phyloP scores from a whole-genome alignment of 2,329 filamentous ascomycete species.

The Phaeosphaeriaceae sp. region DNA sequence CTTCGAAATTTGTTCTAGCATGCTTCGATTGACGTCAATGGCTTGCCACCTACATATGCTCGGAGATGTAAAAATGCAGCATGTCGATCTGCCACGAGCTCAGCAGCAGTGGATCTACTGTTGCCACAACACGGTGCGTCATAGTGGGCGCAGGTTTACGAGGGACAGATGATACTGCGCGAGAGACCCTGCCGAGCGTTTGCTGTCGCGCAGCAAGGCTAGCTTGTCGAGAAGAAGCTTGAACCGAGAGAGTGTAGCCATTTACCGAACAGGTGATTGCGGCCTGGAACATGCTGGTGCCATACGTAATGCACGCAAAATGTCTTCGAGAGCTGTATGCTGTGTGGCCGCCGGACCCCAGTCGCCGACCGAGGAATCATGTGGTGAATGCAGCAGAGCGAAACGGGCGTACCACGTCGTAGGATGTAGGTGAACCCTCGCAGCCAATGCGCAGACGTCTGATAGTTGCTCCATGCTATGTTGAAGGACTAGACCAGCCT shows the following conservation, averaged over 20 bases:
- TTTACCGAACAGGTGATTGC: constrained; percentile 1
- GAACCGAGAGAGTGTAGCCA: constrained; percentile 11
- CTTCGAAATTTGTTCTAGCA: constrained; percentile 17
- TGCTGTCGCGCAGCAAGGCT: constrained; percentile 13
- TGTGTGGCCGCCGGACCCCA: constrained; percentile 27
- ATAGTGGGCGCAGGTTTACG: constrained; percentile 4
- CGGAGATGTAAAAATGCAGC: background rate
- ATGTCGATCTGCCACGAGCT: constrained; percentile 29
- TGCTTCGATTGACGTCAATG: constrained; percentile 35
- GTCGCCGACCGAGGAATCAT: background rate
- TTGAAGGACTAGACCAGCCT: background rate
- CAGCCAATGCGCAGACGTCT: background rate
- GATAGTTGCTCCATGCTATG: background rate
- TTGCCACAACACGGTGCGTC: constrained; percentile 27
- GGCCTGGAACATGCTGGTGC: constrained; percentile 20
- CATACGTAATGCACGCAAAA: constrained; percentile 31
- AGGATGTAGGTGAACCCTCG: background rate
- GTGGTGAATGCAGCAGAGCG: background rate
- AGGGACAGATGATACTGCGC: background rate
- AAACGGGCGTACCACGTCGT: background rate
- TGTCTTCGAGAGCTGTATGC: constrained; percentile 17
- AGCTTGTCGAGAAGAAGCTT: constrained; percentile 12
- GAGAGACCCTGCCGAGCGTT: constrained; percentile 15
- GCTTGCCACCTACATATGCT: constrained; percentile 11
- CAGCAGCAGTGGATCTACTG: constrained; percentile 17